Evolutionary conservation across 768 basidiomycete genomes (phyloP), one percentile per base, ranked within the genome.

Genomic region (Amyloporia xantha): DNA sequence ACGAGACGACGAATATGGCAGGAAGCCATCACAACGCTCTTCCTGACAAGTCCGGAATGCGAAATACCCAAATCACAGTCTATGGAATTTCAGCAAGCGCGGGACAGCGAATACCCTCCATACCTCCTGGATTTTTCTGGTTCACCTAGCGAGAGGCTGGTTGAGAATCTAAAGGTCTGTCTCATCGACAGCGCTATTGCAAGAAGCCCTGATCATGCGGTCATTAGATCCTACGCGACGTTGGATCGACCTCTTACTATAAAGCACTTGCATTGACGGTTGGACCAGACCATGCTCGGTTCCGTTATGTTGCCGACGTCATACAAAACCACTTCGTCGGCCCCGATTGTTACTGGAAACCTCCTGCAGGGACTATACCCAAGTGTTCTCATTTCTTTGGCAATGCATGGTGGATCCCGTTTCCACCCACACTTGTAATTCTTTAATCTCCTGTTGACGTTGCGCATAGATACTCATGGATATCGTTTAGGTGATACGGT

Each of bases 381-480:
- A 66, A 69, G 0, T 70, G 75, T 47, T 70, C 68, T 2, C 74
- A 71, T 37, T 78, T 68, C 60, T 91, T 88, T 59, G 87, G 87
- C 7, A 84, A 86, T 52, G 78, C 84, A 7, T 88, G 85, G 82
- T 82, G 83, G 76, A 74, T 87, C 24, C 85, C 86, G 2, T 90
- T 91, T 57, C 87, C 87, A 0, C 84, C 86, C 0, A 78, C 82
- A 0, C 66, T 86, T 47, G 82, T 81, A 54, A 46, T 72, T 70
- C 1, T 2, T 6, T 15, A 4, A 2, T 17, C 20, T n/a, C 17
- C 38, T 10, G 10, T 39, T 39, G 9, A 39, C 17, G 9, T 6
- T 13, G 38, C 17, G 38, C 17, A 3, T 20, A n/a, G n/a, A n/a
- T n/a, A 44, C 21, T 24, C 26, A 26, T 27, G 7, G 5, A 12